phyloP scores from a whole-genome alignment of 1,139 yeast genomes.

The Saccharomyces uvarum region DNA sequence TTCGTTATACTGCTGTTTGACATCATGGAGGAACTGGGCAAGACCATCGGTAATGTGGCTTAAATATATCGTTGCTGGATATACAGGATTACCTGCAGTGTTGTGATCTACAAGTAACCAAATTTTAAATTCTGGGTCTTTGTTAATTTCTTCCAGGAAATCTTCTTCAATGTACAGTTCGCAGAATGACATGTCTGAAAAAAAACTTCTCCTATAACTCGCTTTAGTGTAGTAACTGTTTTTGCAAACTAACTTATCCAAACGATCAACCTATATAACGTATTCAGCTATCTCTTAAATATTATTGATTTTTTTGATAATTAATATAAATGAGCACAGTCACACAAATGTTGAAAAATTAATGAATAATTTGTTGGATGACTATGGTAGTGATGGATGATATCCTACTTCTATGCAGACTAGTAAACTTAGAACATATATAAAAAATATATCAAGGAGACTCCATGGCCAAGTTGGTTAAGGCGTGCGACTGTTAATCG shows the following conservation, averaged over 20 bases:
- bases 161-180: neutral
- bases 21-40: neutral
- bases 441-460: neutral
- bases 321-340: neutral
- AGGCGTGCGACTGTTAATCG: conserved; percentile 23
- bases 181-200: neutral
- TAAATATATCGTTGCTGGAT: neutral
- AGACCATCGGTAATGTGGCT: neutral
- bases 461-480: conserved; percentile 23
- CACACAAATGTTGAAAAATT: neutral
- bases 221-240: neutral
- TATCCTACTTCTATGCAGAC: too few relatives aligned
- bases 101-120: neutral
- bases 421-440: too few relatives aligned
- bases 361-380: too few relatives aligned
- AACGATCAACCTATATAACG: too few relatives aligned
- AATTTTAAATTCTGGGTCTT: neutral
- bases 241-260: neutral
- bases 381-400: too few relatives aligned
- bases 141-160: neutral
- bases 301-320: neutral
- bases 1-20: neutral
- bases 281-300: neutral
- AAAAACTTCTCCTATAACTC: neutral
- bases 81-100: neutral